phyloP scores from a whole-genome alignment of 1,139 yeast species.

The Magnusiomyces suaveolens region DNA sequence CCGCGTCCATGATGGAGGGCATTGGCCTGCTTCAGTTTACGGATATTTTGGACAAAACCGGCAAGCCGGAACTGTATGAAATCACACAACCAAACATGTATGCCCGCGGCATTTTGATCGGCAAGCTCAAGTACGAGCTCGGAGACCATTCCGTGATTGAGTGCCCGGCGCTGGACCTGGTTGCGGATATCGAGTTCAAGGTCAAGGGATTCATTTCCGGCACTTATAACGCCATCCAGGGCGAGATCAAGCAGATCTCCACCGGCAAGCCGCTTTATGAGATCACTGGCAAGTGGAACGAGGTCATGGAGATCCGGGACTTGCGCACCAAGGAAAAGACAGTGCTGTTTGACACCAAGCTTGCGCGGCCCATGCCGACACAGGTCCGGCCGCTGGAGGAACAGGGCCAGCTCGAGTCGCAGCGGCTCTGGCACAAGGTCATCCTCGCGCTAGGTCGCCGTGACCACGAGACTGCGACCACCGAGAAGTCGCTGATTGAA shows the following conservation, averaged over 20 bases:
- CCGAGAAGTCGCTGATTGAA: constrained; percentile 78
- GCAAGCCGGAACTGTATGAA: constrained; percentile 53
- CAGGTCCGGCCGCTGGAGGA: constrained; percentile 65
- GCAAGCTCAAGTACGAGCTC: constrained; percentile 76
- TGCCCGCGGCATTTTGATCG: constrained; percentile 88
- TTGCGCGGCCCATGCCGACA: constrained; percentile 48
- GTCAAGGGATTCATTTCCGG: constrained; percentile 93
- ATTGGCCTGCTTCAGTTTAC: constrained; percentile 61
- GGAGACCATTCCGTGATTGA: constrained; percentile 81
- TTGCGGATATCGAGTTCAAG: constrained; percentile 85
- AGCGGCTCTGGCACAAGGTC: constrained; percentile 75
- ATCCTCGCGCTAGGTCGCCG: constrained; percentile 65
- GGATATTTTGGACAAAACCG: constrained; percentile 40
- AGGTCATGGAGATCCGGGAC: constrained; percentile 61
- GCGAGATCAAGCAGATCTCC: constrained; percentile 47
- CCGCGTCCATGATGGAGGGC: constrained; percentile 97
- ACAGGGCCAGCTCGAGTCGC: constrained; percentile 74
- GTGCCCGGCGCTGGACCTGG: constrained; percentile 49
- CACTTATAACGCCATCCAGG: constrained; percentile 81
- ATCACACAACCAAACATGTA: constrained; percentile 92
- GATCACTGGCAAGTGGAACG: constrained; percentile 90
- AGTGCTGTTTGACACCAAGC: constrained; percentile 55
- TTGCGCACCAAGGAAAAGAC: constrained; percentile 40
- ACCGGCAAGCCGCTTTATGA: constrained; percentile 52
- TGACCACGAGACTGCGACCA: constrained; percentile 75